phyloP scores from a whole-genome alignment of 805 yeast genomes.

The Saturnispora quitensis region DNA sequence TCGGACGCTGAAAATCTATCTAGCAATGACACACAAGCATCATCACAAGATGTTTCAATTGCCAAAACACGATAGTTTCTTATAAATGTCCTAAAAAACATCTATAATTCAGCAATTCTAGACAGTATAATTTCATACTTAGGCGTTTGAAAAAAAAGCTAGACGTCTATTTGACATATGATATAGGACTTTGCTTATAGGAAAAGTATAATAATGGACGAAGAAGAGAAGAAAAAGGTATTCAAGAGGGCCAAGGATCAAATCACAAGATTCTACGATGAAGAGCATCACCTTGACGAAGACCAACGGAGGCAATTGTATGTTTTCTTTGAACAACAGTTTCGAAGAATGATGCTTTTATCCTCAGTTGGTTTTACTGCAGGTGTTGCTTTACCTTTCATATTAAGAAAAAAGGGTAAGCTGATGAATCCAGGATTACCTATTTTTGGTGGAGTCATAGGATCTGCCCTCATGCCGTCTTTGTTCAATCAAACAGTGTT shows the following conservation, averaged over 20 bases:
- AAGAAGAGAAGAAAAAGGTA: slow-evolving; percentile 3
- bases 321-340: slow-evolving; percentile 29
- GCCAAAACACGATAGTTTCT: slow-evolving; percentile 60
- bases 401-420: slow-evolving; percentile 27
- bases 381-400: slow-evolving; percentile 36
- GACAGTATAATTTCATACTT: not conserved
- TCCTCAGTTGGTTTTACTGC: slow-evolving; percentile 35
- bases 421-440: slow-evolving; percentile 34
- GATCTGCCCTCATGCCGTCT: slow-evolving; percentile 28
- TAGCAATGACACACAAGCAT: slow-evolving; percentile 77
- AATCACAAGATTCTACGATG: slow-evolving; percentile 42
- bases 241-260: slow-evolving; percentile 29
- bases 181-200: not conserved
- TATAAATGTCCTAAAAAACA: not conserved
- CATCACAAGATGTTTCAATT: slow-evolving; percentile 92
- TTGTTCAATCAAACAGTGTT: slow-evolving; percentile 25
- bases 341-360: slow-evolving; percentile 26
- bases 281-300: slow-evolving; percentile 34
- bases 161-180: not conserved
- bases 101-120: not conserved
- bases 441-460: slow-evolving; percentile 33
- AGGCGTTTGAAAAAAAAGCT: not conserved
- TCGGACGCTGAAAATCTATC: slow-evolving; percentile 33
- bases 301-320: slow-evolving; percentile 36
- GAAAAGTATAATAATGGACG: not conserved